Percentiles rank a stretch among this genome's conserved stretches.
These are phyloP conservation scores for Orobanche coerulescens DNA, from an alignment of 257 asterid species.

Conservation along the genomic window DNA sequence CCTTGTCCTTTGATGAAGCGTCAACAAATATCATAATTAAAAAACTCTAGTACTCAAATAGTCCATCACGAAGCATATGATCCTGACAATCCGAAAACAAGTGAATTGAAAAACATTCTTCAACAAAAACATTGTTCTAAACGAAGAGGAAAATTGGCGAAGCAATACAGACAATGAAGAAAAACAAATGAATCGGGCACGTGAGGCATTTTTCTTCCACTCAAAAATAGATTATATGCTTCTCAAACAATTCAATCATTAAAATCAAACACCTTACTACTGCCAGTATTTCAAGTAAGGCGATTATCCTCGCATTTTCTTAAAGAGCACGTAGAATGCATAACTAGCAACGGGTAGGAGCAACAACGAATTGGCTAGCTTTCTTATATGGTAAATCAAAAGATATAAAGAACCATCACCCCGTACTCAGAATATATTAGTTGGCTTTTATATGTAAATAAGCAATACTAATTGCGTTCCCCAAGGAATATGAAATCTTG, in stretches of 20 bases:
- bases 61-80: constrained; percentile 14
- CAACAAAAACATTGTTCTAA: not conserved
- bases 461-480: not conserved
- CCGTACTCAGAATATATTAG: too few species aligned
- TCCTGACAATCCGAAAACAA: not conserved
- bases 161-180: not conserved
- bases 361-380: not conserved
- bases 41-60: not conserved
- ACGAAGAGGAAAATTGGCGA: not conserved
- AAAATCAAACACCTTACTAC: not conserved
- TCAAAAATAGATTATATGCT: not conserved
- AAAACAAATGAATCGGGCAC: not conserved
- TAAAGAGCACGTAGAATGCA: too few species aligned
- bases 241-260: not conserved
- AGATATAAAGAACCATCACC: too few species aligned
- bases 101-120: not conserved
- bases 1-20: constrained; percentile 23
- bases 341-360: not conserved
- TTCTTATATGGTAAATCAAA: not conserved
- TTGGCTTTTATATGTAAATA: not conserved
- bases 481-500: not conserved
- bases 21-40: constrained; percentile 27
- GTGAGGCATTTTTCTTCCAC: not conserved
- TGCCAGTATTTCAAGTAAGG: not conserved
- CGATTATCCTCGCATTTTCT: too few species aligned